phyloP scores from a whole-genome alignment of 768 basidiomycete genomes.

The Boletus subcaerulescens region DNA sequence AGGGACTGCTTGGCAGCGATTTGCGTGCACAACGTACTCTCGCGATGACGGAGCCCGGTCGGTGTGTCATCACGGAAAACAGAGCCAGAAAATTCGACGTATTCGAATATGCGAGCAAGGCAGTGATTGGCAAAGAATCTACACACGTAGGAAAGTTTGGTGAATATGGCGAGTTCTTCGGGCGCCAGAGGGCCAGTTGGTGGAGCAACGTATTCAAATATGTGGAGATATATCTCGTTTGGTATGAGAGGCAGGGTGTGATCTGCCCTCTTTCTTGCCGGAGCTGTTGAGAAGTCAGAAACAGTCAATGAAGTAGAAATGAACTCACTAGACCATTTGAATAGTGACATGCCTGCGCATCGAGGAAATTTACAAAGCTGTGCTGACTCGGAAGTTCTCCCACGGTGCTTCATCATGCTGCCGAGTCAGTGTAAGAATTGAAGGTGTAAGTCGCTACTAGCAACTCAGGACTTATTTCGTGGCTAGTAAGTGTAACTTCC shows the following conservation, averaged over 20 bases:
- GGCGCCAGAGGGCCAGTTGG: slow-evolving; percentile 5
- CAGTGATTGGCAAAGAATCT: slow-evolving; percentile 39
- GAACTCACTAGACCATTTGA: not conserved
- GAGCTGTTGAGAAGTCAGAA: slow-evolving; percentile 17
- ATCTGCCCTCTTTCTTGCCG: slow-evolving; percentile 15
- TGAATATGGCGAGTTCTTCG: slow-evolving; percentile 10
- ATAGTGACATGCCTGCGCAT: not conserved
- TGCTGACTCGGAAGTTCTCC: too few species aligned
- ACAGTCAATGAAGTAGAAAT: not conserved
- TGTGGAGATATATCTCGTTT: slow-evolving; percentile 40
- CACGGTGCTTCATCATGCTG: too few species aligned
- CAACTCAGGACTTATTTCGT: too few species aligned
- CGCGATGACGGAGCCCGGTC: not conserved
- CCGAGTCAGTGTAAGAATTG: too few species aligned
- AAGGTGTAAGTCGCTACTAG: too few species aligned
- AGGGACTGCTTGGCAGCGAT: slow-evolving; percentile 26
- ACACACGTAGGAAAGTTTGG: slow-evolving; percentile 39
- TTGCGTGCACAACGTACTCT: slow-evolving; percentile 24
- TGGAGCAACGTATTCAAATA: slow-evolving; percentile 35
- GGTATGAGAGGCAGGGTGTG: slow-evolving; percentile 33
- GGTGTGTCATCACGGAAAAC: slow-evolving; percentile 13
- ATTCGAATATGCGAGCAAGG: slow-evolving; percentile 40
- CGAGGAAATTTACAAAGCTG: too few species aligned
- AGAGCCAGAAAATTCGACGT: slow-evolving; percentile 21
- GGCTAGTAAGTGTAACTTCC: too few species aligned